Percentiles rank a stretch among this genome's conserved stretches.
These are phyloP conservation scores for Tylopilus sp. DNA, from an alignment of 768 basidiomycete genomes.

Conservation along the genomic window DNA sequence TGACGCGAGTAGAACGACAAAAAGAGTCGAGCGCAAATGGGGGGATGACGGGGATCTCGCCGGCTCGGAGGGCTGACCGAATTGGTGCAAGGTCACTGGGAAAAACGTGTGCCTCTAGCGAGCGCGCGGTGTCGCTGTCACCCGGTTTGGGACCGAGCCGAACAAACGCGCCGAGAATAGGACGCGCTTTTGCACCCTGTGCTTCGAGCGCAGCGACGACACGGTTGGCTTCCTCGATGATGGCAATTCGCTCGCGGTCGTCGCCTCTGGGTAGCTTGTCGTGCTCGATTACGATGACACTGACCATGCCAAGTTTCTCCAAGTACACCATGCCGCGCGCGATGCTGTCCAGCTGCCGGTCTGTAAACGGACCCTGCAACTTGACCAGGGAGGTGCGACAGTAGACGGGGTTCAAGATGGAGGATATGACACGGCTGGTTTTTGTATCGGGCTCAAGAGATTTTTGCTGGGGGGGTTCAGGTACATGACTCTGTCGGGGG, in stretches of 20 bases:
- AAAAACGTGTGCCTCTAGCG: conserved; percentile 77
- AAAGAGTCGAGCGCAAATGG: conserved; percentile 92
- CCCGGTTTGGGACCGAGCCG: conserved; percentile 74
- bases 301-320: conserved; percentile 92
- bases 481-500: conserved; percentile 4
- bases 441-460: conserved; percentile 35
- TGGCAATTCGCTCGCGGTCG: conserved; percentile 59
- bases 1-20: conserved; percentile 80
- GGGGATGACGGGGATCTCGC: conserved; percentile 94
- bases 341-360: conserved; percentile 91
- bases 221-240: conserved; percentile 81
- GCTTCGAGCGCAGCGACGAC: conserved; percentile 78
- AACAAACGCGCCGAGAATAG: conserved; percentile 83
- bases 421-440: conserved; percentile 54
- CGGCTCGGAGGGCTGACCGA: conserved; percentile 83
- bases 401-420: conserved; percentile 81
- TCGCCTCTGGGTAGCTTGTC: conserved; percentile 70
- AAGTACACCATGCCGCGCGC: conserved; percentile 91
- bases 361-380: conserved; percentile 92
- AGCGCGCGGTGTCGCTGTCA: conserved; percentile 36
- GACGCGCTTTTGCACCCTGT: conserved; percentile 84
- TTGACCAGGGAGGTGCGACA: conserved; percentile 93
- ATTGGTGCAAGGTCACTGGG: conserved; percentile 80
- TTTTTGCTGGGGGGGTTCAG: conserved; percentile 16
- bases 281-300: conserved; percentile 92